Conservation (phyloP, 768 basidiomycete genomes). For the Podaxis carcinomalis region DNA sequence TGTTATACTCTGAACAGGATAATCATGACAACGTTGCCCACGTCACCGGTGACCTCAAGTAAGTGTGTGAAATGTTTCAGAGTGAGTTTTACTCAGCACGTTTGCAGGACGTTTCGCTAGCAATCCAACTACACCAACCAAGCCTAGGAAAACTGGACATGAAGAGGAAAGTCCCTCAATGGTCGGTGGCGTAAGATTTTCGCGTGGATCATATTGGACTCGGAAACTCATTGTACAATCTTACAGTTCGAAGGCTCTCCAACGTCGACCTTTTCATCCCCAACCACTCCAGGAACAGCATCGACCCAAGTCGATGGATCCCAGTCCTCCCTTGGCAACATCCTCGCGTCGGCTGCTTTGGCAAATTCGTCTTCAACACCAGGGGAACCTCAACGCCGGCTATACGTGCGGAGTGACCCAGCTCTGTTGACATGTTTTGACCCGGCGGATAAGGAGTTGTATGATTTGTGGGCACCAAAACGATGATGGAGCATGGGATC, state of each 20-base stretch:
- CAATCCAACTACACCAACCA: constrained; percentile 3
- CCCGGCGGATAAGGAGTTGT: constrained; percentile 69
- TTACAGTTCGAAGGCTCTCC: constrained; percentile 20
- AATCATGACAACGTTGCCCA: not conserved
- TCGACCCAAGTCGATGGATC: constrained; percentile 26
- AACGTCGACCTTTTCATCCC: constrained; percentile 31
- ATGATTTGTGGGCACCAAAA: constrained; percentile 70
- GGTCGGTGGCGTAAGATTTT: constrained; percentile 1
- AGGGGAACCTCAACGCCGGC: constrained; percentile 23
- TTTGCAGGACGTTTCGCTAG: not conserved
- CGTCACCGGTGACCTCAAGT: not conserved
- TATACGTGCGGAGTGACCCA: constrained; percentile 59
- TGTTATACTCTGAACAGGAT: not conserved
- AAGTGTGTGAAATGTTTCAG: not conserved
- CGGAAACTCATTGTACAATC: not conserved
- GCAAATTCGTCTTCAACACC: not conserved
- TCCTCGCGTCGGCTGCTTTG: not conserved
- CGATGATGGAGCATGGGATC: constrained; percentile 18
- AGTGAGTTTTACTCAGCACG: not conserved
- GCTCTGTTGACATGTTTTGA: constrained; percentile 72
- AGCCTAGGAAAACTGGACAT: not conserved
- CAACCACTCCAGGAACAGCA: constrained; percentile 16
- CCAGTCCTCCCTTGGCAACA: constrained; percentile 18
- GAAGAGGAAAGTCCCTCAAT: not conserved
- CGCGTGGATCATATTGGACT: not conserved